Evolutionary conservation across 768 basidiomycete genomes (phyloP).

Genomic region (Boletus subparvulus): DNA sequence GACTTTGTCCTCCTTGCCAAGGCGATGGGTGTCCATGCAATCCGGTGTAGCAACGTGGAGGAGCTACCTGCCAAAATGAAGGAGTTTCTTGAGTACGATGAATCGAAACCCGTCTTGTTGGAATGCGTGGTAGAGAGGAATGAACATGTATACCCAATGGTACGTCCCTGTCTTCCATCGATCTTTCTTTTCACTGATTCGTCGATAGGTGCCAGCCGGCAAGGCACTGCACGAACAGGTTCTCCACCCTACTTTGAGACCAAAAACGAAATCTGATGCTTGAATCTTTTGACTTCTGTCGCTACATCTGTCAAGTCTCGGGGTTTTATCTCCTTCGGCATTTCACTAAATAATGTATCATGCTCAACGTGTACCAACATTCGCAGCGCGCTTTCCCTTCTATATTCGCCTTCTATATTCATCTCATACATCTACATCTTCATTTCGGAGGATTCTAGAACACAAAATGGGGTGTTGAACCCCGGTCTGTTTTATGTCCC

Average conservation of each 20-base stretch:
- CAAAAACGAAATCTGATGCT: slow-evolving; percentile 26
- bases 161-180: slow-evolving; percentile 30
- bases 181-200: neutral
- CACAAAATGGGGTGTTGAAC: slow-evolving; percentile 27
- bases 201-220: slow-evolving; percentile 75
- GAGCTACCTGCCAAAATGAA: slow-evolving; percentile 96
- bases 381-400: neutral
- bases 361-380: slow-evolving; percentile 28
- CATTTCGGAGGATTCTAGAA: slow-evolving; percentile 2
- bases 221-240: slow-evolving; percentile 93
- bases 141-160: slow-evolving; percentile 93
- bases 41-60: slow-evolving; percentile 64
- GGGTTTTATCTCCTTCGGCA: neutral
- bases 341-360: slow-evolving; percentile 17
- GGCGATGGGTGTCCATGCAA: slow-evolving; percentile 91
- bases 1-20: slow-evolving; percentile 89
- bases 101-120: slow-evolving; percentile 80
- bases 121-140: slow-evolving; percentile 84
- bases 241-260: slow-evolving; percentile 59
- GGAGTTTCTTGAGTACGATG: slow-evolving; percentile 96
- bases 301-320: neutral
- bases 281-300: slow-evolving; percentile 7
- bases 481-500: slow-evolving; percentile 7
- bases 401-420: neutral
- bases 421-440: slow-evolving; percentile 4